phyloP scores from a whole-genome alignment of 306 rosid genomes.

The Bauhinia variegata region DNA sequence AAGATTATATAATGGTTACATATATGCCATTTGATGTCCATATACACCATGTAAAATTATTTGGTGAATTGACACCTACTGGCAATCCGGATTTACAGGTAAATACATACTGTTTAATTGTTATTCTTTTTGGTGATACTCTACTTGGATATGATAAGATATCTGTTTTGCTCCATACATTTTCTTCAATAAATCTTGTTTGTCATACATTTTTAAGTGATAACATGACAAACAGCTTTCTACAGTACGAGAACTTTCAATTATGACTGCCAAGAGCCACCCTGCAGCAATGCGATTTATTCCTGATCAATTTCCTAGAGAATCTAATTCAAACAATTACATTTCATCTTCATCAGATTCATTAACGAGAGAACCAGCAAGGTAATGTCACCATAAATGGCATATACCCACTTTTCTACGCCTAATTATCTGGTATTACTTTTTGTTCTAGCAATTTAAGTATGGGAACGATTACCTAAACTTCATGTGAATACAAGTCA shows the following conservation, averaged over 20 bases:
- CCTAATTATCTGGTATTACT: slow-evolving; percentile 5
- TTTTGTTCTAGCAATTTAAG: slow-evolving; percentile 14
- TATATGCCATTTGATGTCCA: slow-evolving; percentile 96
- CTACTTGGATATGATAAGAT: slow-evolving; percentile 29
- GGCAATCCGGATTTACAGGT: slow-evolving; percentile 87
- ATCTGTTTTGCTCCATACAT: slow-evolving; percentile 13
- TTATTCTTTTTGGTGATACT: slow-evolving; percentile 27
- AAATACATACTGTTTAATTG: slow-evolving; percentile 44
- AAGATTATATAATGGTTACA: slow-evolving; percentile 82
- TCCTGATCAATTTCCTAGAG: slow-evolving; percentile 83
- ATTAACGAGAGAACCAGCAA: slow-evolving; percentile 77
- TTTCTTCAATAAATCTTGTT: slow-evolving; percentile 39
- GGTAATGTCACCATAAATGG: slow-evolving; percentile 50
- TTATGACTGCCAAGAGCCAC: slow-evolving; percentile 98
- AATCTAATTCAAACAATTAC: slow-evolving; percentile 56
- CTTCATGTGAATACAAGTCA: not conserved
- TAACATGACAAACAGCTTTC: slow-evolving; percentile 99
- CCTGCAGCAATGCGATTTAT: slow-evolving; percentile 97
- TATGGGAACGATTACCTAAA: slow-evolving; percentile 2
- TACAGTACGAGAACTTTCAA: slow-evolving; percentile 99
- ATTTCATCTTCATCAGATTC: slow-evolving; percentile 57
- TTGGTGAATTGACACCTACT: slow-evolving; percentile 82
- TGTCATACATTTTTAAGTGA: slow-evolving; percentile 84
- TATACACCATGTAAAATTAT: slow-evolving; percentile 74
- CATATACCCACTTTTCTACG: slow-evolving; percentile 20